Evolutionary conservation across 306 rosid genomes (phyloP), one percentile per base, ranked within the genome.

Genomic region (Morella rubra): DNA sequence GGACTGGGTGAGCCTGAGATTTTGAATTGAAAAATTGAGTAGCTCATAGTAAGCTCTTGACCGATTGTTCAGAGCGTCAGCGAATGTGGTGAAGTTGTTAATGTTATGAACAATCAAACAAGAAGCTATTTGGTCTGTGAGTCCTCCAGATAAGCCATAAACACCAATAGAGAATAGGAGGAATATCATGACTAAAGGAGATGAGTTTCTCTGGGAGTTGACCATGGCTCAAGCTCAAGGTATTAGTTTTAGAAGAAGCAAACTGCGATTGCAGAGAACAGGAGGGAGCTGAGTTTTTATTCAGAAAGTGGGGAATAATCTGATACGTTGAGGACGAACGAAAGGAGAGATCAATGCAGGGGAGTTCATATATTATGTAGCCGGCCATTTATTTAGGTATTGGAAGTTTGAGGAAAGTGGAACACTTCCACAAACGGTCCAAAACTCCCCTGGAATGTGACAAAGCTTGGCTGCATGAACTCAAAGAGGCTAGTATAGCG

Each of bases 1-100:
- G 3, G 83, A 78, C 50, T 82, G 87, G 2, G 84, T 73, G 8
- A 89, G 88, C 60, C 91, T 84, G 22, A 89, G 88, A 76, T 91
- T 91, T 61, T 91, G 97, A 37, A 91, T 86, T 70, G 94, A 88
- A 75, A 88, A 91, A 6, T 89, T 82, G 70, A 91, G 91, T 69
- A 89, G 60, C 62, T 71, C 80, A 78, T 76, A 91, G 90, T 86
- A 89, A 12, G n/a, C n/a, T n/a, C 54, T 65, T 51, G 87, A 56
- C 14, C 68, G 86, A 37, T 81, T 80, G 51, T 71, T 58, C 8
- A 65, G 64, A 9, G 44, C 53, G 59, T 51, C 62, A 32, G 89
- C 87, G 77, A 85, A 71, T 0, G 72, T 80, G 75, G 92, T 85
- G 64, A 87, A 91, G 89, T 91, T 91, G 58, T 79, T 80, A 45